Evolutionary conservation across 805 yeast genomes (phyloP), one percentile per base, ranked within the genome.

Genomic region (Candida verbasci): DNA sequence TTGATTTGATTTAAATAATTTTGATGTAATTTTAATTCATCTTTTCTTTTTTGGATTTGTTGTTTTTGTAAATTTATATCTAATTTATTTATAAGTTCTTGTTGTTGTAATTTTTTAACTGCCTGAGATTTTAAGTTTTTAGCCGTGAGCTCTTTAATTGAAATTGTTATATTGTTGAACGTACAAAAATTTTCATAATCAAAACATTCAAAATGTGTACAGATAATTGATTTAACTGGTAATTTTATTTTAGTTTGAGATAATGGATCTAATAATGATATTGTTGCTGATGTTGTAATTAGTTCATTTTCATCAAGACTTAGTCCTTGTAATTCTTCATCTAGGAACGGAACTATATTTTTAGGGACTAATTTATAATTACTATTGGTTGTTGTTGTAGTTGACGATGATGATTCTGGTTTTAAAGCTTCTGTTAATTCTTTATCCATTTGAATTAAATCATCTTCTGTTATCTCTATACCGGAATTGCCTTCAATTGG

Each of bases 201-300:
- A 47, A 68, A 68, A 46, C 72, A 67, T 49, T 65, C 72, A 42
- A 67, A 65, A 42, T 68, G 73, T 21, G 45, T 44, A 43, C 73
- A 68, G 1, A 41, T 38, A 7, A 46, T 41, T 5, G 71, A 56
- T 46, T 65, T 68, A 8, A 68, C 62, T 2, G 73, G 73, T 7
- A 68, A 48, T 27, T 47, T 42, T 25, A 68, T 67, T 37, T 55
- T 63, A 24, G 62, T 55, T 17, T 62, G 64, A 20, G 60, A 52
- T n/a, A 63, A 45, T 3, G 73, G 73, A 40, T 68, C 73, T 29
- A 60, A 48, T 22, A 68, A 43, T 6, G 70, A 51, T 40, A 65
- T 66, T 0, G 59, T 49, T 39, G 65, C 48, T 31, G 58, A 62
- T n/a, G 45, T 11, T 37, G 36, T 26, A 49, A 45, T 6, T 46